phyloP scores from a whole-genome alignment of 2,329 filamentous ascomycete genomes.

The Colletotrichum higginsianum region DNA sequence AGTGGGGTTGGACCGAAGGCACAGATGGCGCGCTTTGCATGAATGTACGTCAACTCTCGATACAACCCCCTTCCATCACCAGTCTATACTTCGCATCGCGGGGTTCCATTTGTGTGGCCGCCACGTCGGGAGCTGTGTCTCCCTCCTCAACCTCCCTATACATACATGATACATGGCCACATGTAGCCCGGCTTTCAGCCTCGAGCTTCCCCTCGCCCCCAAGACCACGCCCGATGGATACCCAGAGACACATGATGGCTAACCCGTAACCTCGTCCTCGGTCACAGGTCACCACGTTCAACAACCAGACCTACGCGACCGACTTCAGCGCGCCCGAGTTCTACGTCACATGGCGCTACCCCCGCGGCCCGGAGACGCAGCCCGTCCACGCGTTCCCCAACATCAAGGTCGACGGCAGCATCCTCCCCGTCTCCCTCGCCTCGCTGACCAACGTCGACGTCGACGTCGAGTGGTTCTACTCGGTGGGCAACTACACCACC shows the following conservation, averaged over 20 bases:
- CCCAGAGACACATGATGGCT: neutral
- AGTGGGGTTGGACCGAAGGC: slow-evolving; percentile 63
- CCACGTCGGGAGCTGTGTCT: neutral
- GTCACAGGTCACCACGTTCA: slow-evolving; percentile 61
- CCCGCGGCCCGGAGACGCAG: slow-evolving; percentile 55
- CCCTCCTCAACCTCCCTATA: too few relatives aligned
- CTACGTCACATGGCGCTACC: slow-evolving; percentile 68
- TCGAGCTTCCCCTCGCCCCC: neutral
- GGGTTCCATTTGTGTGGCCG: neutral
- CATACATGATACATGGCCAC: neutral
- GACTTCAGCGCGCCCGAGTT: slow-evolving; percentile 63
- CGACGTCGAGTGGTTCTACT: slow-evolving; percentile 66
- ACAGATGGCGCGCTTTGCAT: slow-evolving; percentile 62
- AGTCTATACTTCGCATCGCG: slow-evolving; percentile 1
- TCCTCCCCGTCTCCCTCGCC: slow-evolving; percentile 60
- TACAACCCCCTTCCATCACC: slow-evolving; percentile 16
- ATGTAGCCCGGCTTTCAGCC: neutral
- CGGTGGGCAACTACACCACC: slow-evolving; percentile 58
- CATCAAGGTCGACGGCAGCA: slow-evolving; percentile 60
- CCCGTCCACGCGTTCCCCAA: slow-evolving; percentile 71
- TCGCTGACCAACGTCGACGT: slow-evolving; percentile 58
- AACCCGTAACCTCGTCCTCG: neutral
- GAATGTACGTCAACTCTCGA: slow-evolving; percentile 60
- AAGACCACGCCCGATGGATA: neutral
- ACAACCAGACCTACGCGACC: slow-evolving; percentile 66